Evolutionary conservation across 441 rosid species (phyloP), one percentile per base, ranked within the genome.

Genomic region (Gossypium aridum): DNA sequence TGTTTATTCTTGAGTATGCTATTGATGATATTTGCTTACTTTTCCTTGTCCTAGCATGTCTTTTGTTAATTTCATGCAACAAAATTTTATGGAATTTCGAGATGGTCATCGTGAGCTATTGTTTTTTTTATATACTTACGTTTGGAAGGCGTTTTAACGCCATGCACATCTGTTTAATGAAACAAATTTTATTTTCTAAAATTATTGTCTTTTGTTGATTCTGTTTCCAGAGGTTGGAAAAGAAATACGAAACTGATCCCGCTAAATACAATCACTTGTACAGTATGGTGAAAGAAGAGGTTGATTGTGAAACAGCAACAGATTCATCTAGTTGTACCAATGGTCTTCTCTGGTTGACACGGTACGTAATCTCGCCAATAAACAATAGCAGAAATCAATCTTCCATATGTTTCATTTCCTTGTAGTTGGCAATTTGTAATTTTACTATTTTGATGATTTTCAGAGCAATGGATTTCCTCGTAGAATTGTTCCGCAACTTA

Each of bases 381-480:
- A 39, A 47, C 16, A 31, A 22, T 28, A 70, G 8, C 28, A 16
- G 16, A 34, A 7, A 19, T 71, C 34, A 13, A 7, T 71, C 51
- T 54, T 17, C 22, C 20, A 17, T n/a, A 26, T 75, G 19, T 55
- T 74, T 31, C 51, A 59, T 66, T n/a, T 25, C 28, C 16, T 55
- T 37, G 10, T 22, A 5, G 19, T 55, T 34, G 13, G 8, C 14
- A 45, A 12, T 13, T 62, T 4, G 25, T 74, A 74, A 19, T 2
- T 34, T 43, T 22, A 49, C 13, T 23, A 20, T 75, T 43, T 83
- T 72, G 23, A 16, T 78, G 54, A 64, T 75, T 77, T 68, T 51
- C 85, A 95, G 99, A 76, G 99, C 97, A 13, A 93, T 91, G 98
- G 98, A 95, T 87, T 94, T 90, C 87, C 80, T 92, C 60, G 87